These are phyloP conservation scores for Candida loeiensis DNA, from an alignment of 805 yeast species.

Conservation along the genomic window DNA sequence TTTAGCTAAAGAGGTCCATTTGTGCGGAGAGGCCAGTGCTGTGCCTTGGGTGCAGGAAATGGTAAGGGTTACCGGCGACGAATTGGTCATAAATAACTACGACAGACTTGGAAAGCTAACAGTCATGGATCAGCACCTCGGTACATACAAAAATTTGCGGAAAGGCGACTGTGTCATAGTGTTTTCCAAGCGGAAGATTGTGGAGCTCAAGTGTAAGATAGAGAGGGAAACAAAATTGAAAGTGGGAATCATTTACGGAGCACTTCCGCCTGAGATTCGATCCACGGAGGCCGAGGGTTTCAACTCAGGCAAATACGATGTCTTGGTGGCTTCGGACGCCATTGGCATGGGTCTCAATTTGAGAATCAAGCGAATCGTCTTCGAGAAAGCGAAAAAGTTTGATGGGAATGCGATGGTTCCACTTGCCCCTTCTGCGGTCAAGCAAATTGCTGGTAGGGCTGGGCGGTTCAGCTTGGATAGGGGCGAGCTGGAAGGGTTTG, in stretches of 20 bases:
- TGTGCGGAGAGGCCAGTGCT: slow-evolving; percentile 90
- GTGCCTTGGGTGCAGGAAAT: slow-evolving; percentile 63
- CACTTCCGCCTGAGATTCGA: slow-evolving; percentile 92
- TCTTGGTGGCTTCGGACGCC: slow-evolving; percentile 94
- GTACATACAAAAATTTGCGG: slow-evolving; percentile 37
- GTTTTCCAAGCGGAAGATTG: slow-evolving; percentile 71
- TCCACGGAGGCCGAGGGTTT: slow-evolving; percentile 77
- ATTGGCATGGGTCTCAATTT: slow-evolving; percentile 96
- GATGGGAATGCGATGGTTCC: slow-evolving; percentile 53
- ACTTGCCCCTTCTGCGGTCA: slow-evolving; percentile 63
- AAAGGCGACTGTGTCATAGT: slow-evolving; percentile 89
- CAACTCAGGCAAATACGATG: slow-evolving; percentile 73
- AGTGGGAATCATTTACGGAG: slow-evolving; percentile 92
- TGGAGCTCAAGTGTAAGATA: slow-evolving; percentile 64
- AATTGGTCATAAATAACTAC: slow-evolving; percentile 64
- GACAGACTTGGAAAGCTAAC: slow-evolving; percentile 69
- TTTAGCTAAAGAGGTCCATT: slow-evolving; percentile 77
- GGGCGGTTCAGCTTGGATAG: slow-evolving; percentile 59
- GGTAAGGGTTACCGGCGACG: slow-evolving; percentile 74
- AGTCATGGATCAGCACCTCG: slow-evolving; percentile 42
- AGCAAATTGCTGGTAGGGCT: slow-evolving; percentile 96
- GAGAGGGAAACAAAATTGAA: slow-evolving; percentile 58
- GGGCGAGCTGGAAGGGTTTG: slow-evolving; percentile 43
- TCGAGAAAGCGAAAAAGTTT: slow-evolving; percentile 64
- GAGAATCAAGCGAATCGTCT: slow-evolving; percentile 75